A percentile compares a stretch with the other conserved stretches of the same genome.
Evolutionary conservation across 192 early-diverging fungal genomes (phyloP).

Genomic region (Phycomyces nitens): DNA sequence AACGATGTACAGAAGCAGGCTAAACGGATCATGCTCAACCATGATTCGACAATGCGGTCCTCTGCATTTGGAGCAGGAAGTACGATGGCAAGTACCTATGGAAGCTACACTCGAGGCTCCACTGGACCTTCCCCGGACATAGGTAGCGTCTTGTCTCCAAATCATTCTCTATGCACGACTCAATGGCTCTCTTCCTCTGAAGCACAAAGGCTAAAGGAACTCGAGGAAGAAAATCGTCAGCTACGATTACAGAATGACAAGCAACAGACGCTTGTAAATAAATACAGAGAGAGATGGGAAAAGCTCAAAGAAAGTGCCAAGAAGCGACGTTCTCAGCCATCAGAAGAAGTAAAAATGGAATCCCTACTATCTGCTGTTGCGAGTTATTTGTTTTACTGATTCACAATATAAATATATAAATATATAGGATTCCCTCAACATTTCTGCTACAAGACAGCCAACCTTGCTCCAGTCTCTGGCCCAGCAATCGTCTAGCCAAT

Average conservation of each 20-base stretch:
- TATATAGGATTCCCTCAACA: neutral
- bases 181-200: neutral
- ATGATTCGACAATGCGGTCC: slow-evolving; percentile 34
- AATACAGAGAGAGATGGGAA: slow-evolving; percentile 78
- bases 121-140: neutral
- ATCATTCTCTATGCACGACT: neutral
- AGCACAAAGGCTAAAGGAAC: slow-evolving; percentile 41
- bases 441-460: neutral
- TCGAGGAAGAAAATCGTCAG: slow-evolving; percentile 56
- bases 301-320: slow-evolving; percentile 75
- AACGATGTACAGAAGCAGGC: slow-evolving; percentile 61
- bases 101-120: too few relatives aligned
- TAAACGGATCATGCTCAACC: slow-evolving; percentile 45
- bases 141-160: neutral
- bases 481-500: neutral
- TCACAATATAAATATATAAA: neutral
- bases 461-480: neutral
- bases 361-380: too few relatives aligned
- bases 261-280: slow-evolving; percentile 51
- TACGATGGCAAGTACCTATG: neutral
- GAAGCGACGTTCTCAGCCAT: slow-evolving; percentile 34
- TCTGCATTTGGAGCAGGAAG: slow-evolving; percentile 4
- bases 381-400: too few relatives aligned
- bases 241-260: slow-evolving; percentile 46
- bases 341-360: slow-evolving; percentile 3